Evolutionary conservation across 495 filamentous ascomycete species (phyloP).

Genomic region (Daldinia concentrica): DNA sequence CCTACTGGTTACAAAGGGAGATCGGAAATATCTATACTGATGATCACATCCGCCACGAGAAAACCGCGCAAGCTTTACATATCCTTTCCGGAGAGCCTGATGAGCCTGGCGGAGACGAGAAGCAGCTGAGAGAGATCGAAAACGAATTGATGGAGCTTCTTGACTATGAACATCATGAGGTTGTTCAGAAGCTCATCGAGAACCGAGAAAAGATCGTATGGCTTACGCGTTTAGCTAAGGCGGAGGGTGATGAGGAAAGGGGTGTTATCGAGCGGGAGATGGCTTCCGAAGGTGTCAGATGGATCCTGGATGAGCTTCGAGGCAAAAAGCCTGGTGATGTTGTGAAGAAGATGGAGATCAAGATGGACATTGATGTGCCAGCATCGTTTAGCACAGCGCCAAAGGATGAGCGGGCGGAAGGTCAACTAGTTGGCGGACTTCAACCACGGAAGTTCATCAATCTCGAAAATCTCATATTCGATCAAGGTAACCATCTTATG

Average conservation of each 20-base stretch:
- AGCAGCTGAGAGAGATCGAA: constrained; percentile 88
- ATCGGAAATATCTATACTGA: constrained; percentile 88
- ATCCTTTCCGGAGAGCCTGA: constrained; percentile 81
- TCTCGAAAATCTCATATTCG: constrained; percentile 94
- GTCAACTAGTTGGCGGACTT: constrained; percentile 80
- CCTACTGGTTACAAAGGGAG: constrained; percentile 95
- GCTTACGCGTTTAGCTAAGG: constrained; percentile 88
- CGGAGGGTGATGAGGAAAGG: constrained; percentile 81
- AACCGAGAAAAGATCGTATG: constrained; percentile 94
- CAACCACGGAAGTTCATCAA: constrained; percentile 90
- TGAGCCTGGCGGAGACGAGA: constrained; percentile 75
- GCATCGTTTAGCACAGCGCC: constrained; percentile 60
- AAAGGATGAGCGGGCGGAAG: constrained; percentile 62
- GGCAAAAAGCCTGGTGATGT: constrained; percentile 63
- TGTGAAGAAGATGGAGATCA: constrained; percentile 80
- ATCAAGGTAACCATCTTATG: constrained; percentile 98
- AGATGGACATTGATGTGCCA: constrained; percentile 93
- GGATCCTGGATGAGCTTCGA: constrained; percentile 86
- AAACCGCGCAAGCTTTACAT: constrained; percentile 80
- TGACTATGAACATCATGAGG: constrained; percentile 93
- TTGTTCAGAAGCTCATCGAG: constrained; percentile 90
- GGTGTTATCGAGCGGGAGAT: constrained; percentile 87
- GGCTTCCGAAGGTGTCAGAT: constrained; percentile 82
- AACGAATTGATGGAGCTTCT: constrained; percentile 99
- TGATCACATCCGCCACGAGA: constrained; percentile 88